A percentile compares a stretch with the other conserved stretches of the same genome.
Conservation (phyloP, 2,329 filamentous ascomycete species). For the Orbilia javanica region DNA sequence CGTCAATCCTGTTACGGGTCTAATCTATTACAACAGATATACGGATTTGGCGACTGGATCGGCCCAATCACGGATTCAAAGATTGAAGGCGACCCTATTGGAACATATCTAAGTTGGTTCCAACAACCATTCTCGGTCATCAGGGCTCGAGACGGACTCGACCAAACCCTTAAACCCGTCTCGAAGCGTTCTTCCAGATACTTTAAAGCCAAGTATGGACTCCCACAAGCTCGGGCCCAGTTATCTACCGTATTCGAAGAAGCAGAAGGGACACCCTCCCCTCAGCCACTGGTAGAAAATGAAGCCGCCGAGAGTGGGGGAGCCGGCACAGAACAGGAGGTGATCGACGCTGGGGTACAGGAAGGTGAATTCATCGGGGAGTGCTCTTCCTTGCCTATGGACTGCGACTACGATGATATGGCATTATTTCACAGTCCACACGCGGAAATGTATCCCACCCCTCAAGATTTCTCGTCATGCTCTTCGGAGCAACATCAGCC, state of each 20-base stretch:
- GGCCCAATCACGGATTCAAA: not conserved
- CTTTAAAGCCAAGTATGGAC: not conserved
- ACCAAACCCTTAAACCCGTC: not conserved
- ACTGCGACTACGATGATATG: not conserved
- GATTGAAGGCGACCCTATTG: constrained; percentile 15
- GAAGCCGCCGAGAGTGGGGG: not conserved
- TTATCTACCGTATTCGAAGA: not conserved
- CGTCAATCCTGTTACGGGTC: not conserved
- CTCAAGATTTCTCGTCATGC: constrained; percentile 22
- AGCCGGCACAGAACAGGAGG: not conserved
- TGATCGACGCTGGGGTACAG: not conserved
- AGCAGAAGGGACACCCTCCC: not conserved
- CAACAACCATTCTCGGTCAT: not conserved
- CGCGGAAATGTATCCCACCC: constrained; percentile 11
- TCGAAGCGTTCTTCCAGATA: not conserved
- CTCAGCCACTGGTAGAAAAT: not conserved
- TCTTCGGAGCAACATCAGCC: not conserved
- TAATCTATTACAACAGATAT: constrained; percentile 17
- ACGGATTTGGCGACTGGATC: constrained; percentile 22
- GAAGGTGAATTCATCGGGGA: not conserved
- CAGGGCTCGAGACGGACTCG: not conserved
- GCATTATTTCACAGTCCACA: not conserved
- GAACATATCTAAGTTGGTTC: constrained; percentile 12
- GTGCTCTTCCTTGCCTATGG: not conserved
- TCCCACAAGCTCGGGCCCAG: not conserved